Evolutionary conservation across 768 basidiomycete genomes (phyloP), one percentile per base, ranked within the genome.

Genomic region (Kwoniella pini): DNA sequence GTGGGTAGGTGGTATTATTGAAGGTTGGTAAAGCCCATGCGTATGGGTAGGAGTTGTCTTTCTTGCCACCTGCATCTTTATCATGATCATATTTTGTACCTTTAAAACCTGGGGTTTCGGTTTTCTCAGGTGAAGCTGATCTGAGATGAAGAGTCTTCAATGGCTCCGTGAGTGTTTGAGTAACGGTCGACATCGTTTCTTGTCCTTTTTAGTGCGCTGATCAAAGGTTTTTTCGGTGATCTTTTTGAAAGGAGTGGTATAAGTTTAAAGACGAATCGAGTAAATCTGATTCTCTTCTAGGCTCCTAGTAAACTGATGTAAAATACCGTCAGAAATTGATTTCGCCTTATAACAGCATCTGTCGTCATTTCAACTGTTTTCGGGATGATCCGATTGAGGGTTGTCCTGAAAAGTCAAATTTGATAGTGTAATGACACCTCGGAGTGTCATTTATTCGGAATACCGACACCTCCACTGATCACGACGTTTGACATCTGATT

Each of bases 11-110:
- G 58, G 84, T 81, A 36, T 80, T 79, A 60, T 85, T 83, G 76
- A 88, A 87, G 46, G 83, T 71, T 10, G 90, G 90, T 12, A 91
- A 81, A 53, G 89, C 86, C 68, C 85, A 84, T 2, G 84, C 80
- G 76, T 90, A 91, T 42, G 80, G 80, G 80, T 91, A 90, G 9
- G 22, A 12, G 5, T 5, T 3, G 40, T 59, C 50, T 36, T 59
- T 59, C 10, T 27, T 30, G 0, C 40, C 30, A 15, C 55, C 55
- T 4, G 55, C 55, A 39, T 57, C 55, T 36, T 57, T 57, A 26
- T 57, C 55, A n/a, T 57, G 55, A 26, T 57, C 55, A 12, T 57
- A 57, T 28, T 49, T 33, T 5, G 55, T 57, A 15, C 55, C 55
- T 26, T 42, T 57, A 17, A 57, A 57, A 19, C 27, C 45, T 4